These are phyloP conservation scores for Zychaea mexicana DNA, from an alignment of 371 early-diverging fungal species.

Conservation along the genomic window DNA sequence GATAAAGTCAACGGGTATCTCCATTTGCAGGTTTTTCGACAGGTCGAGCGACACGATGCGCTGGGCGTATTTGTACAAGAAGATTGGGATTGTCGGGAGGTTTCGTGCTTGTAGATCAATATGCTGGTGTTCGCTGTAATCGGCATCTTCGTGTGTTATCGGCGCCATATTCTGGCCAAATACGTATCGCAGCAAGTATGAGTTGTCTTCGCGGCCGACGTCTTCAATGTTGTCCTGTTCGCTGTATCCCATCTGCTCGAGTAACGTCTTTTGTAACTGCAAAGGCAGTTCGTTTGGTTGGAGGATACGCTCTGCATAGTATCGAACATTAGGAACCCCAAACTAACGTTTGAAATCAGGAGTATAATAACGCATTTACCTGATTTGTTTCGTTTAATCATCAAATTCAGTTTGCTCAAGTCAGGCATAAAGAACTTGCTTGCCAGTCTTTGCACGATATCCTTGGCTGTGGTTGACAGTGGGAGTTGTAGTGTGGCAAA, in stretches of 20 bases:
- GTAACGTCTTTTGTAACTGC: slow-evolving; percentile 63
- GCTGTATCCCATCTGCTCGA: slow-evolving; percentile 82
- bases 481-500: slow-evolving; percentile 76
- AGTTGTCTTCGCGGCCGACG: slow-evolving; percentile 80
- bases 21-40: slow-evolving; percentile 74
- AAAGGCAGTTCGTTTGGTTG: slow-evolving; percentile 72
- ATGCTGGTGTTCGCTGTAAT: slow-evolving; percentile 52
- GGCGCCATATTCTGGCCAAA: slow-evolving; percentile 70
- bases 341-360: too few species aligned
- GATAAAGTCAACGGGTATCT: slow-evolving; percentile 77
- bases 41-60: slow-evolving; percentile 71
- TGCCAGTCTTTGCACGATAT: slow-evolving; percentile 69
- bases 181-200: slow-evolving; percentile 79
- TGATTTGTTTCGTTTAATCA: slow-evolving; percentile 59
- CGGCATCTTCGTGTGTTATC: slow-evolving; percentile 29
- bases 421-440: slow-evolving; percentile 81
- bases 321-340: too few species aligned
- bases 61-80: slow-evolving; percentile 67
- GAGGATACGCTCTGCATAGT: slow-evolving; percentile 62
- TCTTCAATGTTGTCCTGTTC: slow-evolving; percentile 77
- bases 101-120: slow-evolving; percentile 72
- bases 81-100: slow-evolving; percentile 78
- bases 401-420: slow-evolving; percentile 70
- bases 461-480: slow-evolving; percentile 67
- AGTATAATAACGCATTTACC: too few species aligned